Evolutionary conservation across 148 eudicot species (phyloP).

Genomic region (Vaccinium darrowii): DNA sequence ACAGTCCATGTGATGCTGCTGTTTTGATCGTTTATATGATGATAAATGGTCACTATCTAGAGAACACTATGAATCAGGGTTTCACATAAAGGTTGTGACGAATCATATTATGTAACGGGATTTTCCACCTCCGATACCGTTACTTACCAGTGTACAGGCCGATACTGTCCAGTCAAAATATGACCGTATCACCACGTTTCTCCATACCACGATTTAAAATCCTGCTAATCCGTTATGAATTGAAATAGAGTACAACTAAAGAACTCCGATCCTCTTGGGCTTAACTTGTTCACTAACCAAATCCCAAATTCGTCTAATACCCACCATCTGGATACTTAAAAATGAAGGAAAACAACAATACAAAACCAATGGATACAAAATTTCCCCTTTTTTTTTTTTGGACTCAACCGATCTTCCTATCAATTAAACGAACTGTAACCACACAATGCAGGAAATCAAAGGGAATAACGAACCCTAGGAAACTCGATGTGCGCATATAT

Average conservation of each 20-base stretch:
- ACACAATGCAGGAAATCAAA: neutral
- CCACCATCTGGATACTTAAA: too few species aligned
- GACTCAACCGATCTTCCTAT: neutral
- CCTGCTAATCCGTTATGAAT: too few species aligned
- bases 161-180: too few species aligned
- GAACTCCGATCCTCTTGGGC: neutral
- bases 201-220: too few species aligned
- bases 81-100: too few species aligned
- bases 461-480: neutral
- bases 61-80: neutral
- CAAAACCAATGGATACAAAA: neutral
- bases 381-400: neutral
- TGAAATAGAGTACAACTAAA: neutral
- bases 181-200: too few species aligned
- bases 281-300: neutral
- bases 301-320: neutral
- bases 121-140: too few species aligned
- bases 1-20: neutral
- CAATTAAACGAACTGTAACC: neutral
- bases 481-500: too few species aligned
- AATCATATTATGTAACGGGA: too few species aligned
- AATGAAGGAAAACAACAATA: too few species aligned
- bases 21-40: neutral
- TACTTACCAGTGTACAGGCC: too few species aligned
- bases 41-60: neutral